Base-by-base conservation (phyloP, 2,329 filamentous ascomycete species). In the Cercospora beticola region DNA sequence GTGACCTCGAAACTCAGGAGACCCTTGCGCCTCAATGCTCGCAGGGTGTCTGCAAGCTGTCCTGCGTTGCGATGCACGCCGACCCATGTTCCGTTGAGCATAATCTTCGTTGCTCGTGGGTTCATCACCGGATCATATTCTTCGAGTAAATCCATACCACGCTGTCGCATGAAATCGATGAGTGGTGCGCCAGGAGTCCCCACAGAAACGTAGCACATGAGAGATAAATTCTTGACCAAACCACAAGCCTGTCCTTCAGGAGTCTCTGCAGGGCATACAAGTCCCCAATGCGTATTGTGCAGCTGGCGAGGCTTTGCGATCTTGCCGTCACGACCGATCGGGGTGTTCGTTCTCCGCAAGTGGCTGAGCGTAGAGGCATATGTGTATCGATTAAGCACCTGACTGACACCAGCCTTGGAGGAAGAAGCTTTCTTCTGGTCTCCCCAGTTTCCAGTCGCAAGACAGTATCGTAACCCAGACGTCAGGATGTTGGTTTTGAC, bases 181-280 rank as follows among this genome's bases (percentile, higher is more conserved):
- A 98, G 91, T 1, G 94, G 94, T 67, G 94, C 91, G 18, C 92
- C 92, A 16, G 94, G 93, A 31, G 93, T 96, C 76, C 94, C 94
- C 61, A 98, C 94, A 76, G 93, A 97, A 77, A 99, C 94, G 76
- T 97, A 97, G 78, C 95, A 98, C 94, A 99, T 98, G 63, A 99
- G 86, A 5, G 95, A 94, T 78, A 99, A 78, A 77, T 99, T 99
- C 86, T 99, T 99, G 81, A 99, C 95, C 72, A 99, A 85, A 82
- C 95, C 95, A 83, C 95, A 99, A 81, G 95, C 95, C 80, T 99
- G 95, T 72, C 95, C 95, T 87, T 99, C 95, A 26, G 95, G 95
- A 16, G 95, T 99, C 80, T 99, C 95, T 31, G 95, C 94, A 31
- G 95, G 95, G 80, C 95, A 99, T 18, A 99, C 94, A 75, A 98